A percentile compares a stretch with the other conserved stretches of the same genome.
Conservation (phyloP, 768 basidiomycete genomes). For the Phallus indusiatus region DNA sequence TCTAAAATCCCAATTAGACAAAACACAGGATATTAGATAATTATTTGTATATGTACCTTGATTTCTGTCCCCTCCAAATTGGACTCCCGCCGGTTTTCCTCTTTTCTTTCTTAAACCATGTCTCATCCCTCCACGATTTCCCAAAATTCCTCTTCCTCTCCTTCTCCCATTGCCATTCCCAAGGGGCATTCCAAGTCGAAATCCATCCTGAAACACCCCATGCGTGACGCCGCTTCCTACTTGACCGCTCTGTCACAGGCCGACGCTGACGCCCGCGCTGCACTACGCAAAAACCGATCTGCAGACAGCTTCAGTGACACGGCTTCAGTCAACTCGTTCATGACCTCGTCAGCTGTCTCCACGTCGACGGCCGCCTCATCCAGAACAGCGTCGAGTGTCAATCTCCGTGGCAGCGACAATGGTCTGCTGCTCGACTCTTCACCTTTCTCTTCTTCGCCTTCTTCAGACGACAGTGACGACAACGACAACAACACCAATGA, state of each 20-base stretch:
- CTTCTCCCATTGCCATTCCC: conserved; percentile 28
- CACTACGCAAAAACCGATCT: conserved; percentile 18
- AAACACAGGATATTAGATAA: not conserved
- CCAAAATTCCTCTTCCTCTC: conserved; percentile 14
- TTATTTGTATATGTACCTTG: not conserved
- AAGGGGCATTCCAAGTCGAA: not conserved
- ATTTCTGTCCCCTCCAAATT: not conserved
- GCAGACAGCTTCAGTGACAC: conserved; percentile 39
- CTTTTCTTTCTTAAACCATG: not conserved
- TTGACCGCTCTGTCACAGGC: conserved; percentile 52
- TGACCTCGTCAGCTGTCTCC: conserved; percentile 51
- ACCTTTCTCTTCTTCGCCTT: not conserved
- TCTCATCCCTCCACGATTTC: not conserved
- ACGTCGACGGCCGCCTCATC: conserved; percentile 48
- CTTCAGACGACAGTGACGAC: conserved; percentile 13
- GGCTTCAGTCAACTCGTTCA: conserved; percentile 65
- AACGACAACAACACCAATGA: conserved; percentile 1
- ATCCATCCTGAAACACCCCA: conserved; percentile 4
- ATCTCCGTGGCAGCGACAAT: not conserved
- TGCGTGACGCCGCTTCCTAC: conserved; percentile 43
- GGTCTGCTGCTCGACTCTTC: not conserved
- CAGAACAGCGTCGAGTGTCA: conserved; percentile 32
- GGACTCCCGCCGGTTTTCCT: not conserved
- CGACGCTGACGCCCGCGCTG: conserved; percentile 55
- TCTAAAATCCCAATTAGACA: not conserved